phyloP scores from a whole-genome alignment of 78 protist species.

The Neovahlkampfia damariscottae region DNA sequence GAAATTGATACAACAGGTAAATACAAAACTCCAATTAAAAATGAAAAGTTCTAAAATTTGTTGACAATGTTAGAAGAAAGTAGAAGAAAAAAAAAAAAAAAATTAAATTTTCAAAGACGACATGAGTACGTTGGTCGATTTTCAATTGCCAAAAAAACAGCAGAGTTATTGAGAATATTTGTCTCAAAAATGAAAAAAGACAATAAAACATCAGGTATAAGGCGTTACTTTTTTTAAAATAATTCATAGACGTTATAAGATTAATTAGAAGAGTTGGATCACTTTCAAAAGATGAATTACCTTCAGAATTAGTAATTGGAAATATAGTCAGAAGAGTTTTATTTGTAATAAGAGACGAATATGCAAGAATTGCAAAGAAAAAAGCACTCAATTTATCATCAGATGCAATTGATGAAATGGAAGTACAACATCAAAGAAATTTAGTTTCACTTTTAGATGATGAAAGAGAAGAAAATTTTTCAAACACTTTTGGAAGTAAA shows the following conservation, averaged over 20 bases:
- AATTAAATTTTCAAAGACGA: no score
- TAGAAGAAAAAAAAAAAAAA: no score
- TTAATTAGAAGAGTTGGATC: no score
- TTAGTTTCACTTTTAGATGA: not conserved
- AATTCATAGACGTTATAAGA: no score
- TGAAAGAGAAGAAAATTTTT: not conserved
- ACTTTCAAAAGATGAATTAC: not conserved
- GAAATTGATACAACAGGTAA: no score
- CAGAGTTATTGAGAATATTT: not conserved
- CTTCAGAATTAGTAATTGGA: not conserved
- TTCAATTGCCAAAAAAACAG: no score
- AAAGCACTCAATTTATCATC: not conserved
- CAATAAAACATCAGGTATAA: not conserved
- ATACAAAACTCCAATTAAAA: no score
- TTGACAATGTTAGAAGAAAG: no score
- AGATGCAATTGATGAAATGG: not conserved
- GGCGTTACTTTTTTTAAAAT: not conserved
- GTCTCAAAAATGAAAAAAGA: not conserved
- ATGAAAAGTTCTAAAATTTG: no score
- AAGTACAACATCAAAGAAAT: not conserved
- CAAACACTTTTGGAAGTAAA: not conserved
- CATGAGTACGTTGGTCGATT: no score
- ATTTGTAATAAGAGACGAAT: not conserved
- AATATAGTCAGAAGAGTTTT: not conserved
- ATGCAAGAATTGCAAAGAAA: no score